phyloP scores from a whole-genome alignment of 805 yeast genomes.

The Kurtzmaniella fragi region DNA sequence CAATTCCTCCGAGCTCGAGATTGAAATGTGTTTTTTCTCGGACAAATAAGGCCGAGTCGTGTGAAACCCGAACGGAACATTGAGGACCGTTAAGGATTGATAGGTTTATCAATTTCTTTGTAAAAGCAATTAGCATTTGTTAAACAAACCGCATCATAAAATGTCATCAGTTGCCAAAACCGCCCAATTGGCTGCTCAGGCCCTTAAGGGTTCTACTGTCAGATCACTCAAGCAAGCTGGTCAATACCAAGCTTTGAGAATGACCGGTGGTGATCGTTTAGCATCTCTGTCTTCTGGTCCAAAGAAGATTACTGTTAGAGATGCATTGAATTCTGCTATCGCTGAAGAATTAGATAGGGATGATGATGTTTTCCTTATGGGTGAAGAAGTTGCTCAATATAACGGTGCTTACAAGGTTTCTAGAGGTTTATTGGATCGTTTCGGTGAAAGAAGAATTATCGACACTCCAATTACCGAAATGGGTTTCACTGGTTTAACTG shows the following conservation, averaged over 20 bases:
- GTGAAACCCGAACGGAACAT: constrained; percentile 2
- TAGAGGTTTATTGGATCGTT: constrained; percentile 90
- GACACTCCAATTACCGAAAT: constrained; percentile 99
- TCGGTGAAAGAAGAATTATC: constrained; percentile 87
- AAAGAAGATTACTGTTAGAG: constrained; percentile 83
- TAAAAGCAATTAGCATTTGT: constrained; percentile 2
- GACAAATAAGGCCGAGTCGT: constrained; percentile 13
- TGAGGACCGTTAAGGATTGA: not conserved
- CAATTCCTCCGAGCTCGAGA: not conserved
- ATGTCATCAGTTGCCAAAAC: constrained; percentile 38
- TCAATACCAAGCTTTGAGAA: constrained; percentile 31
- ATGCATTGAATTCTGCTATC: constrained; percentile 89
- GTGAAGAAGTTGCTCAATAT: constrained; percentile 99
- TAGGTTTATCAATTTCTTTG: constrained; percentile 3
- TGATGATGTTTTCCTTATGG: constrained; percentile 89
- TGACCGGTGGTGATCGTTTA: constrained; percentile 27
- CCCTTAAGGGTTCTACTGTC: constrained; percentile 20
- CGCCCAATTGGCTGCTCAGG: constrained; percentile 35
- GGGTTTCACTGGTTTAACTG: constrained; percentile 95
- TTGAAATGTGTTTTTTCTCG: constrained; percentile 5
- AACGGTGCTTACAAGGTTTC: constrained; percentile 99
- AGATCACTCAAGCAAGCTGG: constrained; percentile 23
- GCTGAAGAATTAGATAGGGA: constrained; percentile 98
- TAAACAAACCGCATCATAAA: constrained; percentile 19
- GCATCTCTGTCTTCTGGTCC: constrained; percentile 50